Base-by-base conservation (phyloP, 345 rosid species). In the Arabis hirsuta region DNA sequence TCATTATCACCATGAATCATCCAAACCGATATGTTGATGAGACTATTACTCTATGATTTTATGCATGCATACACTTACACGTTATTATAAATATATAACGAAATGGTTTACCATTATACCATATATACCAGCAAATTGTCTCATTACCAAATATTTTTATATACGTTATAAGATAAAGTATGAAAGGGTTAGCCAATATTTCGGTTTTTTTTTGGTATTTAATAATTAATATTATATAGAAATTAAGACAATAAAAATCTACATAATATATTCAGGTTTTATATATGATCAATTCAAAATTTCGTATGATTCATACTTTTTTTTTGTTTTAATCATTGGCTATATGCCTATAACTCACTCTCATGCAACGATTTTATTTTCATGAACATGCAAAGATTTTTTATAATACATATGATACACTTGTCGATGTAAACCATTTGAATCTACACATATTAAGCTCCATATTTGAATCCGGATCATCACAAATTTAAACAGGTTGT, bases 1-100 rank as follows among this genome's bases (percentile, higher is more conserved):
- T 74, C 73, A 44, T 42, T 31, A 59, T 74, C 73, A 74, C 22
- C 12, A 67, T 67, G 73, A 74, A 59, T 58, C 67, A 13, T 74
- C 73, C n/a, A 44, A 67, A 43, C 39, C 55, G 67, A 59, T 74
- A 26, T 48, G 52, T 46, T 11, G 64, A 63, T 22, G 68, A 56
- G 55, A 63, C 57, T 54, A 63, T 54, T 63, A 62, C 12, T 24
- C 38, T 48, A 57, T 20, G n/a, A 48, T 57, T 57, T 20, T 41
- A 57, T 57, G 36, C 38, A 57, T 73, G 66, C 77, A 65, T 14
- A 55, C 50, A 61, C 41, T 26, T 38, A 54, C 76, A 62, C 46
- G 69, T 55, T 53, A 72, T 55, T 53, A 72, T 24, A 43, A 43
- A 13, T 72, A 34, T 31, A 62, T n/a, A 36, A 45, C 9, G 20